Evolutionary conservation across 805 yeast species (phyloP).

Genomic region (Torulaspora delbrueckii): DNA sequence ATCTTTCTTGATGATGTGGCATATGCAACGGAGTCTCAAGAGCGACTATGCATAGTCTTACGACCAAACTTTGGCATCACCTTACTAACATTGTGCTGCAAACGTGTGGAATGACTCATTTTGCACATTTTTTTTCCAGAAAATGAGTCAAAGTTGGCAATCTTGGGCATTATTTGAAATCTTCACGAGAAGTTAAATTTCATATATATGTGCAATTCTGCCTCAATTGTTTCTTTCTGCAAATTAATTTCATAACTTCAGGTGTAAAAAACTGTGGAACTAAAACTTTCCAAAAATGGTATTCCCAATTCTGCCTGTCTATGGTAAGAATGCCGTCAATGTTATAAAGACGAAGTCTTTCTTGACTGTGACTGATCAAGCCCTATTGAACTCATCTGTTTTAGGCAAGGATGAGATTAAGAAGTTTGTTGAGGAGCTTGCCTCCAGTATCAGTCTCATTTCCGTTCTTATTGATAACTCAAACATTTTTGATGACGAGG

Average conservation of each 20-base stretch:
- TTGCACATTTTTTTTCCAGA: background rate
- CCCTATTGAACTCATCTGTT: slow-evolving; percentile 25
- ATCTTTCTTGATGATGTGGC: background rate
- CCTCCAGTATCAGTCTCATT: slow-evolving; percentile 20
- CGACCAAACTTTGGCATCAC: background rate
- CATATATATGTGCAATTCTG: slow-evolving; percentile 1
- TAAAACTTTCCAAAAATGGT: slow-evolving; percentile 26
- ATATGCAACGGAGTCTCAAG: background rate
- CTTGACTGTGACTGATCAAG: slow-evolving; percentile 26
- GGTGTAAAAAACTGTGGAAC: background rate
- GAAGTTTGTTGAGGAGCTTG: slow-evolving; percentile 12
- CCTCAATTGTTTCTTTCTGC: background rate
- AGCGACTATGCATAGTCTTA: background rate
- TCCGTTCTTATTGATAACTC: slow-evolving; percentile 28
- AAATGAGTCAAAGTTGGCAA: slow-evolving; percentile 2
- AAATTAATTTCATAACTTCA: too few species aligned
- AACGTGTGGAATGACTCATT: slow-evolving; percentile 1
- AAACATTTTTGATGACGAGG: slow-evolving; percentile 35
- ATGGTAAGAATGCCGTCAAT: slow-evolving; percentile 18
- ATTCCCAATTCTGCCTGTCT: slow-evolving; percentile 39
- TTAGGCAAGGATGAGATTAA: slow-evolving; percentile 17
- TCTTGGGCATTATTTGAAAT: background rate
- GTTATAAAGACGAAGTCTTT: slow-evolving; percentile 19
- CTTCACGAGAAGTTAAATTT: background rate
- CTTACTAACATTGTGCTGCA: background rate